Conservation (phyloP, 2,329 filamentous ascomycete species). For the Talaromyces atroroseus region DNA sequence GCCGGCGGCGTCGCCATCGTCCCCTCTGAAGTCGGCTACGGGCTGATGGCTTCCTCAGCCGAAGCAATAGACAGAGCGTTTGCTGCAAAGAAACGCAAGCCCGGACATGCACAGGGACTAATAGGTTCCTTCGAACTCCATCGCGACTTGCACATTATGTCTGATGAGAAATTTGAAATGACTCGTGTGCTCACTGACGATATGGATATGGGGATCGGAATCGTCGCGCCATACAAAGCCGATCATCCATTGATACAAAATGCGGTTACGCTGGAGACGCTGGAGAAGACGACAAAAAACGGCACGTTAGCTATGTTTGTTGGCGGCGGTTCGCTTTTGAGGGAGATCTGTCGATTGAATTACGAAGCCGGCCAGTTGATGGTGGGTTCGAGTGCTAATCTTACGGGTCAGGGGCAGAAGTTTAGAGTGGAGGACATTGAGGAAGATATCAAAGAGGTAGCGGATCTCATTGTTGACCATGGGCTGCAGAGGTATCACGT, state of each 20-base stretch:
- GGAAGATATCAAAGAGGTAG: constrained; percentile 21
- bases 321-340: constrained; percentile 23
- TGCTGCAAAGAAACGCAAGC: constrained; percentile 17
- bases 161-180: constrained; percentile 15
- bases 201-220: constrained; percentile 22
- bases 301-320: constrained; percentile 25
- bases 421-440: constrained; percentile 26
- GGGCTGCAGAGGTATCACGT: constrained; percentile 22
- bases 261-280: constrained; percentile 11
- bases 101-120: constrained; percentile 24
- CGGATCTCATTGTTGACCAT: constrained; percentile 29
- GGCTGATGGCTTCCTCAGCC: constrained; percentile 18
- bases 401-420: constrained; percentile 27
- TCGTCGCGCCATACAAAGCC: constrained; percentile 19
- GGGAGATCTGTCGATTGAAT: constrained; percentile 22
- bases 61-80: constrained; percentile 19
- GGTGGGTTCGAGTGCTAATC: constrained; percentile 28
- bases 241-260: constrained; percentile 22
- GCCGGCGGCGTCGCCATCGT: constrained; percentile 24
- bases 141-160: constrained; percentile 19
- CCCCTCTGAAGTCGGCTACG: constrained; percentile 24
- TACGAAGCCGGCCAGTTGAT: constrained; percentile 19
- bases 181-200: constrained; percentile 20
- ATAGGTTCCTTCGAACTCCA: constrained; percentile 24
- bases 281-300: constrained; percentile 16